Evolutionary conservation across 139 green algal species (phyloP), one percentile per base, ranked within the genome.

Genomic region (Zygnema cylindricum): DNA sequence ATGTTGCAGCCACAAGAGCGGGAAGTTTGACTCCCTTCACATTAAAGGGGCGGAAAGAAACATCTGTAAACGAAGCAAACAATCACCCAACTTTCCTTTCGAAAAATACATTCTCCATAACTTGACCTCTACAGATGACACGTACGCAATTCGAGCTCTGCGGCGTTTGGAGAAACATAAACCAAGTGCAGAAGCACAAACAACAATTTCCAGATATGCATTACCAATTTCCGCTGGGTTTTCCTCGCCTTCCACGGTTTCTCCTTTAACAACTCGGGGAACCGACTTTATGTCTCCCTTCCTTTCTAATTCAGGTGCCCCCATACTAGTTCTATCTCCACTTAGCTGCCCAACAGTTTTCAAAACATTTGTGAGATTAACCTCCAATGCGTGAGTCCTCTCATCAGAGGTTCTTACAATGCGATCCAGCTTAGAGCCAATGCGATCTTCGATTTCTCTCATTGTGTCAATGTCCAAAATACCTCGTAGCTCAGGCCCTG

Each of bases 221-320:
- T 39, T 82, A 1, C 0, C 7, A 25, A 38, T 86, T 78, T 55
- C 79, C 38, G 35, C 76, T 25, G 1, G 79, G 79, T n/a, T 81
- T 78, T n/a, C n/a, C n/a, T n/a, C n/a, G n/a, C n/a, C n/a, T n/a
- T n/a, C n/a, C n/a, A n/a, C n/a, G 35, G 79, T 54, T 54, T 86
- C 76, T 55, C 79, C 75, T 35, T 86, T 11, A 35, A 86, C 42
- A 33, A 55, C 76, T 35, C 79, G 55, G 42, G 35, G 21, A 35
- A 33, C 21, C 21, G 35, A 22, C 73, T 73, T 30, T 30, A 73
- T 73, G 57, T 25, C 57, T 73, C 25, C 57, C 57, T 73, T 25
- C 57, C 57, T 73, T 30, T 73, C 57, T 25, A 25, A 73, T 30
- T 25, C 57, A 25, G 57, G 57, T 30, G 57, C 57, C 57, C 57